Percentiles rank a stretch among this genome's conserved stretches.
These are phyloP conservation scores for Collybia mongolica DNA, from an alignment of 768 basidiomycete genomes.

Conservation along the genomic window DNA sequence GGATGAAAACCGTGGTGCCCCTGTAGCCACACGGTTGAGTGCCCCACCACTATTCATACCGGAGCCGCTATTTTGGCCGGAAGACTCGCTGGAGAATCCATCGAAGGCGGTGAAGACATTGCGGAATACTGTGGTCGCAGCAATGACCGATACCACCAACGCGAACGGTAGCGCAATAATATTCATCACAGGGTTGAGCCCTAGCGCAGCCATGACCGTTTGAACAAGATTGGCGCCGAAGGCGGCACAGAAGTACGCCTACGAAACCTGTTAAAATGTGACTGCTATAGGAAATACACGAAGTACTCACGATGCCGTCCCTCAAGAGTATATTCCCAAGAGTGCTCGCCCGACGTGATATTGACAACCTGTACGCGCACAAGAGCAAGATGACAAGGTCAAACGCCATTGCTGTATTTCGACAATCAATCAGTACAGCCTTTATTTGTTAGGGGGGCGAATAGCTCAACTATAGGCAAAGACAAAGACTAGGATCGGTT, in stretches of 20 bases:
- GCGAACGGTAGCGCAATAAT: slow-evolving; percentile 31
- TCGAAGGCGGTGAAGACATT: slow-evolving; percentile 33
- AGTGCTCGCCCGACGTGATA: slow-evolving; percentile 21
- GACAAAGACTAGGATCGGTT: slow-evolving; percentile 24
- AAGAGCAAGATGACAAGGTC: slow-evolving; percentile 29
- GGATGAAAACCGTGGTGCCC: slow-evolving; percentile 4
- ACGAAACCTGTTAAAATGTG: not conserved
- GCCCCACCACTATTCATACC: not conserved
- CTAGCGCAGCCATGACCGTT: slow-evolving; percentile 27
- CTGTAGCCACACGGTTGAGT: slow-evolving; percentile 1
- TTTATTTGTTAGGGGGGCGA: too few relatives aligned
- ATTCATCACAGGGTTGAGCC: slow-evolving; percentile 33
- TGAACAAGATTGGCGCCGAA: slow-evolving; percentile 32
- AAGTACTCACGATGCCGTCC: slow-evolving; percentile 27
- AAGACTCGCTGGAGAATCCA: slow-evolving; percentile 21
- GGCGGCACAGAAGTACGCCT: slow-evolving; percentile 30
- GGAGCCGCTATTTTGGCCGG: not conserved
- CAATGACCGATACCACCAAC: slow-evolving; percentile 33
- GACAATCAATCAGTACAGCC: not conserved
- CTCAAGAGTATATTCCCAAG: slow-evolving; percentile 26
- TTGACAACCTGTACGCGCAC: slow-evolving; percentile 22
- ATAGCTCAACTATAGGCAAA: slow-evolving; percentile 29
- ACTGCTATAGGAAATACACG: not conserved
- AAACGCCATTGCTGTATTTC: slow-evolving; percentile 28
- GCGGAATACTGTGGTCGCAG: slow-evolving; percentile 32